Evolutionary conservation across 1,139 yeast species (phyloP).

Genomic region (Kazachstania sp.): DNA sequence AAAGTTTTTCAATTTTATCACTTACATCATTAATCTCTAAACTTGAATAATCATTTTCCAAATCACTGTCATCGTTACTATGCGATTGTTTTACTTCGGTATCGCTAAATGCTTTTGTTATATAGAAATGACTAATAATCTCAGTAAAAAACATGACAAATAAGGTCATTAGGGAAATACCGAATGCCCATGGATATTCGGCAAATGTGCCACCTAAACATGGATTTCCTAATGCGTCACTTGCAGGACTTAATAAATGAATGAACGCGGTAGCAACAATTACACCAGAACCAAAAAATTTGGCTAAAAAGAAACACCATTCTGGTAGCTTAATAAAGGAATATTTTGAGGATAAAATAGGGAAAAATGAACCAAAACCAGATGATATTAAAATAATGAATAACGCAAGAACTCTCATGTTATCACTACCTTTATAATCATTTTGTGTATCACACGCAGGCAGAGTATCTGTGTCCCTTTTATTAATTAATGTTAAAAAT

Average conservation of each 20-base stretch:
- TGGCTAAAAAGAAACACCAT: slow-evolving; percentile 57
- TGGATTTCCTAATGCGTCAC: slow-evolving; percentile 41
- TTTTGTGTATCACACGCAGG: slow-evolving; percentile 21
- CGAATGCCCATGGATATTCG: slow-evolving; percentile 57
- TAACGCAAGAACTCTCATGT: slow-evolving; percentile 51
- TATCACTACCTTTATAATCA: slow-evolving; percentile 33
- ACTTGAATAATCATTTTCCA: not conserved
- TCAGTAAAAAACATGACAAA: slow-evolving; percentile 48
- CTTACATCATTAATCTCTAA: not conserved
- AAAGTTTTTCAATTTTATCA: not conserved
- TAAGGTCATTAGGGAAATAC: slow-evolving; percentile 47
- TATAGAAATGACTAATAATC: slow-evolving; percentile 44
- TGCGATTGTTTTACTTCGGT: not conserved
- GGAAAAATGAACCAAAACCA: slow-evolving; percentile 51
- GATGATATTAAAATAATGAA: slow-evolving; percentile 54
- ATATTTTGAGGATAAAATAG: slow-evolving; percentile 47
- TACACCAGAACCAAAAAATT: slow-evolving; percentile 87
- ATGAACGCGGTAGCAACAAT: slow-evolving; percentile 82
- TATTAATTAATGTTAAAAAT: not conserved
- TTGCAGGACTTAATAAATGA: slow-evolving; percentile 73
- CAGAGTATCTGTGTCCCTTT: slow-evolving; percentile 1
- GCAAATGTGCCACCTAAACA: slow-evolving; percentile 52
- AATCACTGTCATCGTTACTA: not conserved
- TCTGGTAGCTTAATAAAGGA: slow-evolving; percentile 46
- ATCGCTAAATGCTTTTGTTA: slow-evolving; percentile 10